Evolutionary conservation across 768 basidiomycete genomes (phyloP).

Genomic region (Multifurca ochricompacta): DNA sequence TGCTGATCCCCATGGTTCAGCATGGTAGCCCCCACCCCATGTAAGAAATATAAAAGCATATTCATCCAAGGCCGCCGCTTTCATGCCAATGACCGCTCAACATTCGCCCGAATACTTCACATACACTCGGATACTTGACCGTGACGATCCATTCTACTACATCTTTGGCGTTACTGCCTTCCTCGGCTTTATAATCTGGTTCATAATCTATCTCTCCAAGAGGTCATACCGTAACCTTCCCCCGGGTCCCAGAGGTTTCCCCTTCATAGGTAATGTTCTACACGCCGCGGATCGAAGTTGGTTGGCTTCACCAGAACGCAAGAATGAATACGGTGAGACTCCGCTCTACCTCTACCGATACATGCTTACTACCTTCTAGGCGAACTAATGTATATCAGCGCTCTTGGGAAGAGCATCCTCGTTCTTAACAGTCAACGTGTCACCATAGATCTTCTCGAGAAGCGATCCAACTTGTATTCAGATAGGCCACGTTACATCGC

Average conservation of each 20-base stretch:
- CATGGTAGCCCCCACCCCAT: too few species aligned
- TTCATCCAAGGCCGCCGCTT: too few species aligned
- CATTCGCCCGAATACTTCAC: too few species aligned
- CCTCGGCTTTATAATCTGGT: neutral
- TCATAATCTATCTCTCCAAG: neutral
- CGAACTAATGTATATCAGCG: slow-evolving; percentile 25
- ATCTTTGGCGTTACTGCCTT: too few species aligned
- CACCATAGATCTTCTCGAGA: slow-evolving; percentile 28
- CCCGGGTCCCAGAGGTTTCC: neutral
- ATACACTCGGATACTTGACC: too few species aligned
- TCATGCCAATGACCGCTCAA: too few species aligned
- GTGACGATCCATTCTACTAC: neutral
- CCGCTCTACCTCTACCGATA: neutral
- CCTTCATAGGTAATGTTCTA: neutral
- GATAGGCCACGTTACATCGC: slow-evolving; percentile 25
- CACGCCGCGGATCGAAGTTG: neutral
- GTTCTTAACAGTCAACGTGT: slow-evolving; percentile 25
- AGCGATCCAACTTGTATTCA: slow-evolving; percentile 28
- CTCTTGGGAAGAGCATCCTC: slow-evolving; percentile 26
- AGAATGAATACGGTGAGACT: neutral
- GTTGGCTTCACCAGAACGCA: neutral
- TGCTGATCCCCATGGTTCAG: too few species aligned
- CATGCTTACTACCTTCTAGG: slow-evolving; percentile 16
- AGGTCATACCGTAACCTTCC: neutral
- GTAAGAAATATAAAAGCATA: too few species aligned